Base-by-base conservation (phyloP, 2,329 filamentous ascomycete genomes). In the Aspergillus flavus region DNA sequence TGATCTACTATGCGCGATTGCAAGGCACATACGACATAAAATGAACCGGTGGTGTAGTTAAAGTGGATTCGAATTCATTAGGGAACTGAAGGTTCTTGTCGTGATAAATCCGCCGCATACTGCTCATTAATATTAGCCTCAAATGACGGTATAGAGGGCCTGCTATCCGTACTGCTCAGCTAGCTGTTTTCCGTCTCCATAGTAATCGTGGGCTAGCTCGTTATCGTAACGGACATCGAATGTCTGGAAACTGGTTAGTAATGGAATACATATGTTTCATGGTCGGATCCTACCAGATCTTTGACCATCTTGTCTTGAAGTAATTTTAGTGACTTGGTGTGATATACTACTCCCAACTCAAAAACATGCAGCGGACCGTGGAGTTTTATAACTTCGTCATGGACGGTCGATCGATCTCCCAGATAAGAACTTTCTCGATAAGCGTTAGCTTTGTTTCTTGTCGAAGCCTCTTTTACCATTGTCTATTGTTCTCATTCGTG, bases 191-290 rank as follows among this genome's bases (percentile, higher is more conserved):
- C 68, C 68, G 0, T 69, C 68, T 14, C 68, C 66, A n/a, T 67
- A 69, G 34, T 63, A 66, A 0, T 64, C 19, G 46, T 69, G 64
- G 4, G 65, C 65, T 19, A 66, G 58, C 43, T 69, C 66, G 58
- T 69, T 64, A 39, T 64, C 58, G 56, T 66, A 69, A 53, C 64
- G 64, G 58, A 69, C 14, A 23, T 69, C 65, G 21, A 69, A 69
- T 5, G 63, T 66, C 68, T 69, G 23, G 6, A 12, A 9, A 9
- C 21, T 23, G 11, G 6, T 48, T 16, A 48, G 14, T 16, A 3
- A 9, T 3, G 3, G 12, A 23, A 26, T 41, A n/a, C 3, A 21
- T 39, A 30, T 2, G 11, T 7, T 10, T 3, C 11, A 58, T n/a
- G 10, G 4, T 50, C 2, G 19, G 1, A 10, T n/a, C 28, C 21